These are phyloP conservation scores for Boletus pseudo-olivaceus DNA, from an alignment of 768 basidiomycete genomes.

Conservation along the genomic window DNA sequence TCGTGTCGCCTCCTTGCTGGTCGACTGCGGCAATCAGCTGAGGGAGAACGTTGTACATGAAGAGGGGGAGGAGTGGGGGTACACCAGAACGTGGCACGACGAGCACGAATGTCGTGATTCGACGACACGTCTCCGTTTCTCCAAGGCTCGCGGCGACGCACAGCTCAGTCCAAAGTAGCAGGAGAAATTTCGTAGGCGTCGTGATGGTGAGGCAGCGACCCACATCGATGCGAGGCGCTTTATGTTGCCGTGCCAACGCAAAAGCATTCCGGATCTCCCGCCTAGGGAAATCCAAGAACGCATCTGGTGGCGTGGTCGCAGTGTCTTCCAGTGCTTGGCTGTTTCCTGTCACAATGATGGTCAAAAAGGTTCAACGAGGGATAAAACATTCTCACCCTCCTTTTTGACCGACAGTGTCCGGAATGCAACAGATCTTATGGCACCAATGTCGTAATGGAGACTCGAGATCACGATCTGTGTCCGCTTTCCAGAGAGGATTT, in stretches of 20 bases:
- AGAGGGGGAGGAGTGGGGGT: conserved; percentile 71
- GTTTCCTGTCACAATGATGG: conserved; percentile 10
- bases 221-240: conserved; percentile 62
- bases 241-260: conserved; percentile 54
- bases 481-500: conserved; percentile 39
- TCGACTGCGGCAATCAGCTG: conserved; percentile 54
- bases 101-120: conserved; percentile 66
- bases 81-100: conserved; percentile 53
- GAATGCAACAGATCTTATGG: conserved; percentile 38
- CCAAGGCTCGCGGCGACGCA: conserved; percentile 49
- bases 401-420: conserved; percentile 37
- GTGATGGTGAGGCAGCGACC: conserved; percentile 59
- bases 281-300: conserved; percentile 53
- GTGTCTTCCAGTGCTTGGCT: conserved; percentile 16
- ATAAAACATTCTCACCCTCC: conserved; percentile 32
- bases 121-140: conserved; percentile 58
- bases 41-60: conserved; percentile 66
- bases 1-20: conserved; percentile 48
- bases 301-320: conserved; percentile 26
- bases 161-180: conserved; percentile 67
- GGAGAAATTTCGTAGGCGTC: conserved; percentile 59
- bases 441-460: conserved; percentile 35
- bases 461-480: conserved; percentile 30
- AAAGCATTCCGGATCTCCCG: conserved; percentile 58
- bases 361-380: neutral